phyloP scores from a whole-genome alignment of 345 rosid species.

The Leavenworthia alabamica region DNA sequence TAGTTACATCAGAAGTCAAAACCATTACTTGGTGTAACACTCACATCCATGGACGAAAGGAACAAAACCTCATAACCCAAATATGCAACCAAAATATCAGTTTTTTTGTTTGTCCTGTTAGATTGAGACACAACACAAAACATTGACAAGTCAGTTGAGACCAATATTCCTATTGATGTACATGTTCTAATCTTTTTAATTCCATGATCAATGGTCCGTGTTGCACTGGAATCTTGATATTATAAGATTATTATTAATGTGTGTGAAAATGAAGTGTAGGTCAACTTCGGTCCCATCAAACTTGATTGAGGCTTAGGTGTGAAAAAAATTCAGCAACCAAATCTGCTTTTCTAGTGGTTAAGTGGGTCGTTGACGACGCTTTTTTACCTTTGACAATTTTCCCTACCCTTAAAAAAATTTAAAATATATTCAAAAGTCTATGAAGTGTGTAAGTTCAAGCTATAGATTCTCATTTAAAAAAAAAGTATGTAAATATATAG shows the following conservation, averaged over 20 bases:
- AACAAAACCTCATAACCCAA: neutral
- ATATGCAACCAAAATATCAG: constrained; percentile 2
- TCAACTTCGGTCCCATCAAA: constrained; percentile 26
- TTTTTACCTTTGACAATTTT: constrained; percentile 14
- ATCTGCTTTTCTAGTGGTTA: constrained; percentile 8
- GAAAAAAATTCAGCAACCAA: constrained; percentile 26
- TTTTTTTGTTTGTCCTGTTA: constrained; percentile 5
- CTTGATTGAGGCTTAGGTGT: constrained; percentile 13
- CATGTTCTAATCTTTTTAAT: constrained; percentile 11
- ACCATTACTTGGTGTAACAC: neutral
- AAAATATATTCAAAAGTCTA: constrained; percentile 1
- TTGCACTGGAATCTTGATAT: constrained; percentile 6
- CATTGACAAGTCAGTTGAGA: constrained; percentile 5
- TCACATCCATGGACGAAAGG: neutral
- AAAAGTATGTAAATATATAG: neutral
- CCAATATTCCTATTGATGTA: constrained; percentile 17
- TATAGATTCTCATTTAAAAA: neutral
- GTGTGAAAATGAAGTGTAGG: constrained; percentile 25
- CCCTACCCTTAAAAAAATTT: neutral
- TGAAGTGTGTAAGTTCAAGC: neutral
- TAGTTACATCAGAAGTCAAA: neutral
- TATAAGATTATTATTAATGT: neutral
- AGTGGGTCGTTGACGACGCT: constrained; percentile 16
- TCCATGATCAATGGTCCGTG: constrained; percentile 12
- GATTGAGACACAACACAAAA: constrained; percentile 14